Base-by-base conservation (phyloP, 2,329 filamentous ascomycete species). In the Fusarium agapanthi region DNA sequence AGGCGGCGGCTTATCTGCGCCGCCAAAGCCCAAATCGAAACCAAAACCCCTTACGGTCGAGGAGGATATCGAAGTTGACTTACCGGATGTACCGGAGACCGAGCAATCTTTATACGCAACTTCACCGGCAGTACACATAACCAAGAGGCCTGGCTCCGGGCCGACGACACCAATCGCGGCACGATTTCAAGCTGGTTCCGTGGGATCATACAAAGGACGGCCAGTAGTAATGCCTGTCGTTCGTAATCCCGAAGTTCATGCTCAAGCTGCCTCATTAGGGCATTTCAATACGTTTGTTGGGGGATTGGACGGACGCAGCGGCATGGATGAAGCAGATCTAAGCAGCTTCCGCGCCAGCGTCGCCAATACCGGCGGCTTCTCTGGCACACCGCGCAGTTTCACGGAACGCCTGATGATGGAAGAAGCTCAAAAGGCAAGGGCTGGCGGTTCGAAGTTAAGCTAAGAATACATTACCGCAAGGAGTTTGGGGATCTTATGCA, bases 181-280 rank as follows among this genome's bases (percentile, higher is more conserved):
- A 53, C 81, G 79, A 50, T 81, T 81, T 58, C 77, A 81, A 47
- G 77, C 81, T 28, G 82, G 83, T 24, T 86, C 85, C 12, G 77
- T 87, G 20, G 87, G 87, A 6, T 89, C 87, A n/a, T 88, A 88
- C 73, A 87, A 85, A 74, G 87, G 87, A 47, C 83, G 83, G 26
- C 83, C 87, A 20, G 85, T 90, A 53, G 81, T 84, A 40, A 87
- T 89, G 80, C 84, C 86, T 5, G 81, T 89, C 20, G 83, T 89
- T 50, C 83, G 83, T 53, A 83, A 86, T 54, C 82, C 85, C 14
- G 83, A 86, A 28, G 60, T 89, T 3, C 84, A 87, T 63, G 85
- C 84, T 30, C 81, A 83, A 71, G 86, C 86, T 6, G 84, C 82
- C 16, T 83, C 84, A 16, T 79, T 88, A 56, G 86, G 86, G 41